Conservation (phyloP, 2,329 filamentous ascomycete species). For the Colletotrichum melonis region DNA sequence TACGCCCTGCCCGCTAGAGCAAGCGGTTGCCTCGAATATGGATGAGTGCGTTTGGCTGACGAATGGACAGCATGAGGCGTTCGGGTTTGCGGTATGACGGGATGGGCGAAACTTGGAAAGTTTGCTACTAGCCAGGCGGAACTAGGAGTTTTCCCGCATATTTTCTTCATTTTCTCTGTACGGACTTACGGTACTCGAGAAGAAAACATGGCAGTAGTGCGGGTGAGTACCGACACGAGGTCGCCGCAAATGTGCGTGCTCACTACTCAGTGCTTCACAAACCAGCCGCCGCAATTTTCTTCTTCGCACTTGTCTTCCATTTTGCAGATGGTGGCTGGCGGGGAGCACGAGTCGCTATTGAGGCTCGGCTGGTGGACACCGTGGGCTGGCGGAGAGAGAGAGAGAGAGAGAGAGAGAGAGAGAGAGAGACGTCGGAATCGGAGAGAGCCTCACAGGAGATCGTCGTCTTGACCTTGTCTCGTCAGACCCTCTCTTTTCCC, state of each 20-base stretch:
- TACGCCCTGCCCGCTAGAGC: background rate
- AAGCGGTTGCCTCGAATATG: constrained; percentile 3
- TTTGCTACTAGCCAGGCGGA: constrained; percentile 1
- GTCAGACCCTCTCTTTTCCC: background rate
- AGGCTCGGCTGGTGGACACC: background rate
- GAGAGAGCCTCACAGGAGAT: constrained; percentile 3
- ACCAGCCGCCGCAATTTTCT: background rate
- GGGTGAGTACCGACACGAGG: constrained; percentile 25
- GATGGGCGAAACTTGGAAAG: constrained; percentile 8
- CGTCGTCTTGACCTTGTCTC: background rate
- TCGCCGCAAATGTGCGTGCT: background rate
- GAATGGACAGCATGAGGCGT: background rate
- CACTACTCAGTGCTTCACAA: no score
- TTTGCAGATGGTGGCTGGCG: constrained; percentile 1
- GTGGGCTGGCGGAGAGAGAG: background rate
- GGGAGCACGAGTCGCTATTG: background rate
- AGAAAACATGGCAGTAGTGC: constrained; percentile 5
- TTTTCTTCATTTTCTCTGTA: background rate
- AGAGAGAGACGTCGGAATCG: background rate
- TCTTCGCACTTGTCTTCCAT: background rate
- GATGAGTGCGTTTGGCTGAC: background rate
- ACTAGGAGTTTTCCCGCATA: background rate
- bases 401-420: no score
- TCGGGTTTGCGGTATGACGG: constrained; percentile 2
- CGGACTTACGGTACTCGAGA: background rate